Conservation (phyloP, 2,329 filamentous ascomycete species). For the Pseudocercospora vitis region DNA sequence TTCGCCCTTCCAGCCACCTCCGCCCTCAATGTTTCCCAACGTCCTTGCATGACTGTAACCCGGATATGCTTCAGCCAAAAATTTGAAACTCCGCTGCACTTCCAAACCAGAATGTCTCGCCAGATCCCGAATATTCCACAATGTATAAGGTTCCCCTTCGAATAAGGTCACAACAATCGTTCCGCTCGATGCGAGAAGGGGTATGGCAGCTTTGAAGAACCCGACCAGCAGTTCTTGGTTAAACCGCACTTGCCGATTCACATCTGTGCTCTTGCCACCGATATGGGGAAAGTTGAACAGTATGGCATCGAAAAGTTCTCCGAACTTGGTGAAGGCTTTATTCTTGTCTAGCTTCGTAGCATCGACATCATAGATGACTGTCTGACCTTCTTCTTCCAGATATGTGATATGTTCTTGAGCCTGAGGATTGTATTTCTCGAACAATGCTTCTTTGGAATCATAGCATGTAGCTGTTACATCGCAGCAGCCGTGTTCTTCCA, state of each 20-base stretch:
- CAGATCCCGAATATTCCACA: slow-evolving; percentile 92
- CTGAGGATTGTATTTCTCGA: slow-evolving; percentile 68
- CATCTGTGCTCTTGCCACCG: slow-evolving; percentile 85
- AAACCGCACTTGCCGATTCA: slow-evolving; percentile 88
- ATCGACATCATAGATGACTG: slow-evolving; percentile 64
- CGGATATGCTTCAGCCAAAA: slow-evolving; percentile 66
- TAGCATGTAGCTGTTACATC: slow-evolving; percentile 69
- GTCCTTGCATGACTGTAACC: slow-evolving; percentile 74
- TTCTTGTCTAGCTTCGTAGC: slow-evolving; percentile 59
- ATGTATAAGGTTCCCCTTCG: slow-evolving; percentile 88
- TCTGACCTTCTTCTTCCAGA: slow-evolving; percentile 49
- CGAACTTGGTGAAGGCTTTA: slow-evolving; percentile 45
- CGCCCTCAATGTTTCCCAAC: slow-evolving; percentile 56
- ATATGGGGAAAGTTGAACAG: slow-evolving; percentile 98
- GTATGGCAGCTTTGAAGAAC: slow-evolving; percentile 61
- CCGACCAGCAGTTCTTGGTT: slow-evolving; percentile 78
- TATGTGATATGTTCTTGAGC: slow-evolving; percentile 59
- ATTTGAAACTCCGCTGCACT: slow-evolving; percentile 69
- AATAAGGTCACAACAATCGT: slow-evolving; percentile 81
- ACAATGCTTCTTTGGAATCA: slow-evolving; percentile 61
- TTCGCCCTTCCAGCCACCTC: slow-evolving; percentile 52
- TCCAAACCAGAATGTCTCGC: slow-evolving; percentile 73
- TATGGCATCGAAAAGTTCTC: slow-evolving; percentile 66
- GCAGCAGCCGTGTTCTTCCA: slow-evolving; percentile 64
- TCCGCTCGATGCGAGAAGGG: slow-evolving; percentile 57